These are phyloP conservation scores for Nicotiana benthamiana DNA, from an alignment of 257 asterid species.

Conservation along the genomic window DNA sequence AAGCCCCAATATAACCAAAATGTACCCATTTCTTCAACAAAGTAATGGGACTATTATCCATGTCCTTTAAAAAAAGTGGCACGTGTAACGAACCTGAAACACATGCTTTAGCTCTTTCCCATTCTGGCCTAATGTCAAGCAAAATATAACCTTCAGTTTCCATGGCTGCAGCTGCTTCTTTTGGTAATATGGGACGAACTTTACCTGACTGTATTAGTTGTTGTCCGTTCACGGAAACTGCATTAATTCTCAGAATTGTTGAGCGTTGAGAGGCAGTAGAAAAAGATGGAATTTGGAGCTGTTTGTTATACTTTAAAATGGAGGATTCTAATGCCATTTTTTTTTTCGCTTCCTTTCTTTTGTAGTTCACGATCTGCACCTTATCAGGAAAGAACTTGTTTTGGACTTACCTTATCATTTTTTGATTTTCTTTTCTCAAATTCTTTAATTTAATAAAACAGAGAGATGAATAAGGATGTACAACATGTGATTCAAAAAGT, in stretches of 20 bases:
- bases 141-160: conserved; percentile 56
- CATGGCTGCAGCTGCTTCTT: conserved; percentile 62
- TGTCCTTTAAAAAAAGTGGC: conserved; percentile 76
- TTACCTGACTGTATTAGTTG: conserved; percentile 76
- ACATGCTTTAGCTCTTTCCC: conserved; percentile 87
- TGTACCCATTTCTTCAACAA: conserved; percentile 92
- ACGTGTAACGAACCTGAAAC: conserved; percentile 74
- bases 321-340: conserved; percentile 30
- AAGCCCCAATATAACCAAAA: conserved; percentile 79
- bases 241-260: conserved; percentile 24
- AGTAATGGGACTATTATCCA: conserved; percentile 63
- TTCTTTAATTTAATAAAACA: no score
- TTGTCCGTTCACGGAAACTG: conserved; percentile 46
- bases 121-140: conserved; percentile 81
- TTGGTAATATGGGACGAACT: conserved; percentile 54
- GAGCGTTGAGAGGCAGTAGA: conserved; percentile 30
- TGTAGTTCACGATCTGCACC: neutral
- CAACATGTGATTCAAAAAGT: no score
- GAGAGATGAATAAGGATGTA: no score
- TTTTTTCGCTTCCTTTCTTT: neutral
- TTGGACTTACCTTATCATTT: neutral
- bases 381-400: conserved; percentile 13
- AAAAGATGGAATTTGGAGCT: conserved; percentile 18
- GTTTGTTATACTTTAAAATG: conserved; percentile 19
- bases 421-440: neutral